These are phyloP conservation scores for Ophiostoma sp. DNA, from an alignment of 2,329 filamentous ascomycete species.

Conservation along the genomic window DNA sequence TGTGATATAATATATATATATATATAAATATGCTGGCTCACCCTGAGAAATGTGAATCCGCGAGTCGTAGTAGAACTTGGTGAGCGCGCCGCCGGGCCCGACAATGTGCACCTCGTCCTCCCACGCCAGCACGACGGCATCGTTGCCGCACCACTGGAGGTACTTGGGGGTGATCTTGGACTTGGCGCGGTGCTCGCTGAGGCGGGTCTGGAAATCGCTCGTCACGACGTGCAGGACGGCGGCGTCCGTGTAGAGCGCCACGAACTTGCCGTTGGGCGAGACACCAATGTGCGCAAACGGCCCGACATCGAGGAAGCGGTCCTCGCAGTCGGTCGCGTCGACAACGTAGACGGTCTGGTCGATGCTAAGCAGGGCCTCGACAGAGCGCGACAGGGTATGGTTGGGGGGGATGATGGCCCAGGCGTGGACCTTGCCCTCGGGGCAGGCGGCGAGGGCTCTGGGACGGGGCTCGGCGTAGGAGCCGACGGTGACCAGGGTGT, in stretches of 20 bases:
- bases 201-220: constrained; percentile 86
- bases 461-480: constrained; percentile 88
- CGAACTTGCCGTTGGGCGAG: constrained; percentile 83
- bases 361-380: constrained; percentile 86
- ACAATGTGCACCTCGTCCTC: constrained; percentile 96
- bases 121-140: constrained; percentile 90
- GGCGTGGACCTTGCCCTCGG: constrained; percentile 72
- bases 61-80: constrained; percentile 81
- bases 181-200: constrained; percentile 86
- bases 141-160: constrained; percentile 93
- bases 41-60: constrained; percentile 80
- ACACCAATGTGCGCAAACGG: constrained; percentile 88
- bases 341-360: constrained; percentile 78
- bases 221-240: constrained; percentile 89
- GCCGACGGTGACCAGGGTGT: constrained; percentile 77
- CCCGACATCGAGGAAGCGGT: constrained; percentile 83
- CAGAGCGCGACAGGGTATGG: constrained; percentile 83
- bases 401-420: constrained; percentile 87
- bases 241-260: constrained; percentile 78
- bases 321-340: constrained; percentile 84
- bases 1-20: neutral
- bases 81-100: constrained; percentile 72
- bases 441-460: constrained; percentile 69
- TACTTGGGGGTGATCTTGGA: constrained; percentile 81
- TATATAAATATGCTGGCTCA: constrained; percentile 42